A percentile compares a stretch with the other conserved stretches of the same genome.
These are phyloP conservation scores for Solanum habrochaites DNA, from an alignment of 257 asterid genomes.

Conservation along the genomic window DNA sequence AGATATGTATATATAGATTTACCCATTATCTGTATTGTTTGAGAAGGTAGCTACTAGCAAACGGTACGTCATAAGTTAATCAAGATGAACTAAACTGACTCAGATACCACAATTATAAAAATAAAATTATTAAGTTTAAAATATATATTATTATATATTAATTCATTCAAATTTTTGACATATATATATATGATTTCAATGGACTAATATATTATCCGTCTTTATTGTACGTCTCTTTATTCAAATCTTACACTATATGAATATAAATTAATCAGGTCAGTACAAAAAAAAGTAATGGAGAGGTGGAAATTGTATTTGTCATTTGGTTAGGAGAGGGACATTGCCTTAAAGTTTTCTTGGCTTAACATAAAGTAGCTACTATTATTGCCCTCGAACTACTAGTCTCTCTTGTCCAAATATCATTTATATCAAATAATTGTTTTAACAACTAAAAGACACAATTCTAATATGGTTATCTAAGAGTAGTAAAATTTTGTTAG, in stretches of 20 bases:
- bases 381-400: constrained; percentile 31
- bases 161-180: too few species aligned
- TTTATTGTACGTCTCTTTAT: background rate
- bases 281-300: background rate
- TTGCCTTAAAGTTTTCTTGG: constrained; percentile 24
- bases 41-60: background rate
- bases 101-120: background rate
- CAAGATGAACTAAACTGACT: background rate
- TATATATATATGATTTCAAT: too few species aligned
- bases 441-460: background rate
- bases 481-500: background rate
- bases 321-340: constrained; percentile 40
- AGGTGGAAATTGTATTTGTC: constrained; percentile 8
- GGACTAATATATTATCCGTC: background rate
- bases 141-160: too few species aligned
- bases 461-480: background rate
- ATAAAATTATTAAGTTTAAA: too few species aligned
- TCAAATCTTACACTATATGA: accelerated
- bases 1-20: background rate
- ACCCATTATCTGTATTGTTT: background rate
- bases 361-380: constrained; percentile 14
- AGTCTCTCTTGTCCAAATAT: constrained; percentile 1
- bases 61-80: background rate
- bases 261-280: background rate
- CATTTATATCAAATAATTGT: background rate